phyloP scores from a whole-genome alignment of 345 rosid species.

The Sapria himalayana region DNA sequence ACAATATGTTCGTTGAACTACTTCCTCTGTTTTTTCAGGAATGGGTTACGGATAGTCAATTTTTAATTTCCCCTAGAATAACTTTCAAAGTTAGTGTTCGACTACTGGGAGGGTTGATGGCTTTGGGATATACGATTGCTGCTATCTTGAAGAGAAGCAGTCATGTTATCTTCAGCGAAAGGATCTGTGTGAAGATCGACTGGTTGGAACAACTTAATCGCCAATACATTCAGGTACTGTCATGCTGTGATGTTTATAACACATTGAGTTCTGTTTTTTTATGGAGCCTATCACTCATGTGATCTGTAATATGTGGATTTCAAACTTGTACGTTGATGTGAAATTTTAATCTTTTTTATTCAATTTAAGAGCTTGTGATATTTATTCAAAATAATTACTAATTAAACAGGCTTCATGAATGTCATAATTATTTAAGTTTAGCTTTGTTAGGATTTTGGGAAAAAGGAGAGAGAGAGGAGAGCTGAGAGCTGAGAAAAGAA shows the following conservation, averaged over 20 bases:
- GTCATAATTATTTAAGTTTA: no score
- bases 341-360: no score
- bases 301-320: no score
- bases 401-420: no score
- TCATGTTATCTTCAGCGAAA: slow-evolving; percentile 55
- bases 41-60: slow-evolving; percentile 95
- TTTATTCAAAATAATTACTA: no score
- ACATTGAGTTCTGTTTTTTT: neutral
- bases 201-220: slow-evolving; percentile 96
- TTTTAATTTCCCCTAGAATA: slow-evolving; percentile 93
- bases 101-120: slow-evolving; percentile 94
- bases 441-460: no score
- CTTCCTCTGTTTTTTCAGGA: slow-evolving; percentile 76
- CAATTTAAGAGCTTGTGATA: no score
- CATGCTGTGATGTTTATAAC: neutral
- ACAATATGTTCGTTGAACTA: no score
- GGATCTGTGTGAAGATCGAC: slow-evolving; percentile 67
- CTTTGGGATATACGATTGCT: slow-evolving; percentile 90
- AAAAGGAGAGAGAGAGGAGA: no score
- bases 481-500: no score
- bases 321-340: no score
- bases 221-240: slow-evolving; percentile 66
- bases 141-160: slow-evolving; percentile 83
- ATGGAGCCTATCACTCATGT: neutral
- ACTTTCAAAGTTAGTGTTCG: slow-evolving; percentile 94